Base-by-base conservation (phyloP, 495 filamentous ascomycete genomes). In the Emericellopsis terricola region DNA sequence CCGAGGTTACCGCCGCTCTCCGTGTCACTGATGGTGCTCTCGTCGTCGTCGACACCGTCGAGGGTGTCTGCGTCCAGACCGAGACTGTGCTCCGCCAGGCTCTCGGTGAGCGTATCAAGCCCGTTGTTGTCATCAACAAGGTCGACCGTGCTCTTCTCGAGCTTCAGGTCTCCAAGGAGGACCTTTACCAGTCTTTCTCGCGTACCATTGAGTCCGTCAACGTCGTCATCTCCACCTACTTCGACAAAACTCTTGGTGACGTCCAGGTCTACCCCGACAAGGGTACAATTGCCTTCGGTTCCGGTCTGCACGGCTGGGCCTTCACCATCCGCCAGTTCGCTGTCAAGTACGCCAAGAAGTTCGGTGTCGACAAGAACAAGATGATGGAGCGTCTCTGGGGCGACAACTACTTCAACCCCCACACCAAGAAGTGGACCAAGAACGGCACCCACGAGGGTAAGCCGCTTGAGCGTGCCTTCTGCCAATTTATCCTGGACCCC, bases 321-420 rank as follows among this genome's bases (percentile, higher is more conserved):
- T 99, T 99, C 78, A 99, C 89, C 45, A 69, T 99, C 67, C 81
- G 89, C 48, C 91, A 99, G 60, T 99, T 99, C 63, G 89, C 89
- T 47, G 65, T 74, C 51, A 78, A 78, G 55, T 97, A 96, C 65
- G 80, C 89, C 56, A 94, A 94, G 82, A 97, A 97, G 65, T 96
- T 97, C 53, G 89, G 89, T 76, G 91, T 97, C 50, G 91, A 97
- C 72, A 81, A 80, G 61, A 74, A 71, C 63, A 96, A 96, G 83
- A 93, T 97, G 91, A 93, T 96, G 76, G 83, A 93, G 68, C 85
- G 91, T 73, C 80, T 97, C 49, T 97, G 89, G 89, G 89, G 89
- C 50, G 91, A 99, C 76, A 94, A 83, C 69, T 99, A 76, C 72
- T 96, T 99, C 78, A 96, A 96, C 71, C 82, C 89, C 40, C 75